These are phyloP conservation scores for Hygrophorus pudorinus DNA, from an alignment of 768 basidiomycete genomes.

Conservation along the genomic window DNA sequence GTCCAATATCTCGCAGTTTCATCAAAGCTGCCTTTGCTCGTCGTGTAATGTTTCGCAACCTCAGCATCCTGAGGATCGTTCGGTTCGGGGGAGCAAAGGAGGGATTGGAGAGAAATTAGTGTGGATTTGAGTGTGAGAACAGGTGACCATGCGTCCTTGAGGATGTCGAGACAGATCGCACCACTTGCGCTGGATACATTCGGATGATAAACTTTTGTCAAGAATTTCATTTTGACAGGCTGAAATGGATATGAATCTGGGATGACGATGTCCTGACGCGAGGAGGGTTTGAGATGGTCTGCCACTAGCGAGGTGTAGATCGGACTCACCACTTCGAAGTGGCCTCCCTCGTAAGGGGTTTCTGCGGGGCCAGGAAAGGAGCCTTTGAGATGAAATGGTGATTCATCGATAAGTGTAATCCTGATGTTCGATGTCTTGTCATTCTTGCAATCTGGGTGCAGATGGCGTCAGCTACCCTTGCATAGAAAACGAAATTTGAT, in stretches of 20 bases:
- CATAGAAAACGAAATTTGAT: not conserved
- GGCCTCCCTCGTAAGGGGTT: constrained; percentile 89
- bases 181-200: constrained; percentile 92
- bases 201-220: constrained; percentile 94
- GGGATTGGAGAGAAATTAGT: constrained; percentile 86
- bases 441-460: constrained; percentile 76
- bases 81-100: constrained; percentile 90
- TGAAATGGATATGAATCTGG: constrained; percentile 89
- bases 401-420: constrained; percentile 82
- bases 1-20: constrained; percentile 94
- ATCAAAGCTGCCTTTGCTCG: constrained; percentile 78
- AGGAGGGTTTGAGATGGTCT: constrained; percentile 3
- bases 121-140: constrained; percentile 95
- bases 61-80: constrained; percentile 97
- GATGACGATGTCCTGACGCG: constrained; percentile 74
- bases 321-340: constrained; percentile 76
- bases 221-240: constrained; percentile 97
- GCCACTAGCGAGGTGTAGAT: constrained; percentile 5
- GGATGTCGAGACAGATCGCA: constrained; percentile 87
- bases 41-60: constrained; percentile 94
- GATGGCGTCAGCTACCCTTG: constrained; percentile 4
- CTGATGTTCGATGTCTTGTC: constrained; percentile 83
- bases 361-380: constrained; percentile 87
- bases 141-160: constrained; percentile 88
- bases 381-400: constrained; percentile 86